Percentiles rank a stretch among this genome's conserved stretches.
phyloP scores from a whole-genome alignment of 257 asterid species.

The Solanum acaule region DNA sequence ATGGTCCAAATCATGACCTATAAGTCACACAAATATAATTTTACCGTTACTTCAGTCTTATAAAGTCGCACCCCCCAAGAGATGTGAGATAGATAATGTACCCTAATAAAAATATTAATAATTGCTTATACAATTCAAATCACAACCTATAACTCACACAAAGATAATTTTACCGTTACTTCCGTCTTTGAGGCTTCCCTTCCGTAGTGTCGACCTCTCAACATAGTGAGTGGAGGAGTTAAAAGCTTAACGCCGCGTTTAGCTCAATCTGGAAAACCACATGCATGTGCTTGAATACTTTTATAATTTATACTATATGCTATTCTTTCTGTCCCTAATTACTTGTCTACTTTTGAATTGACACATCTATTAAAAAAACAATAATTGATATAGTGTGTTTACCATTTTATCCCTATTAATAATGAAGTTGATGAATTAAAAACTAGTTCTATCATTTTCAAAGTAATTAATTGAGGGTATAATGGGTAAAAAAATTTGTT shows the following conservation, averaged over 20 bases:
- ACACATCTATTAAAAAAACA: no score
- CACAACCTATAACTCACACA: fast-evolving
- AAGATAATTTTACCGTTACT: background rate
- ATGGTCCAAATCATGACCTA: background rate
- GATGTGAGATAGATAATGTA: background rate
- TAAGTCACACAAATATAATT: background rate
- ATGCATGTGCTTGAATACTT: background rate
- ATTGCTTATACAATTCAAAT: no score
- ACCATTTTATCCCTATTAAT: no score
- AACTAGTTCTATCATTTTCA: no score
- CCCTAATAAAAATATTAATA: background rate
- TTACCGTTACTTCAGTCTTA: background rate
- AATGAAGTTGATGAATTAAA: no score
- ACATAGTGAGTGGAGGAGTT: background rate
- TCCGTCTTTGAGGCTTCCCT: background rate
- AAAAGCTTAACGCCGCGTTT: background rate
- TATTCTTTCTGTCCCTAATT: background rate
- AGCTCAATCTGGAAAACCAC: background rate
- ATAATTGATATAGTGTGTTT: no score
- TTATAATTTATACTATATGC: background rate
- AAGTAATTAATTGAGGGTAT: no score
- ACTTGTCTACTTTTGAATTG: no score
- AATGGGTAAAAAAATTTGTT: no score
- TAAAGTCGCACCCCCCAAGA: background rate
- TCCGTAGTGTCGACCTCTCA: background rate